Evolutionary conservation across 148 eudicot genomes (phyloP).

Genomic region (Selenicereus undatus): DNA sequence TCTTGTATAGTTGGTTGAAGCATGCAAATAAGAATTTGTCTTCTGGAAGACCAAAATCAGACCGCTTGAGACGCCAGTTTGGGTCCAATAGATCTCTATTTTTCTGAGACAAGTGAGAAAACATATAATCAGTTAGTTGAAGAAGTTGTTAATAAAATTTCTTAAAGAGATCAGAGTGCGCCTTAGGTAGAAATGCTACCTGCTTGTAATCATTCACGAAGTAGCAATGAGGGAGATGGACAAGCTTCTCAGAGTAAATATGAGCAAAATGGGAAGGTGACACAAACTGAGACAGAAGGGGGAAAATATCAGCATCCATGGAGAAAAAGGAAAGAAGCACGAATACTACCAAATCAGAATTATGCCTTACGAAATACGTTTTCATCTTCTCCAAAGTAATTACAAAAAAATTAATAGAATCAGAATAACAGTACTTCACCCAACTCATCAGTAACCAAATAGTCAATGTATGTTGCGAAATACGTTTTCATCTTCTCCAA

Average conservation of each 20-base stretch:
- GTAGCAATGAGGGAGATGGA: slow-evolving; percentile 90
- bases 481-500: background rate
- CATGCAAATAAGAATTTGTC: slow-evolving; percentile 92
- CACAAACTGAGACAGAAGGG: slow-evolving; percentile 63
- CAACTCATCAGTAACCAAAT: slow-evolving; percentile 95
- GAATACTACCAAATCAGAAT: background rate
- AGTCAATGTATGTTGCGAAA: slow-evolving; percentile 75
- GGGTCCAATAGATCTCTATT: slow-evolving; percentile 80
- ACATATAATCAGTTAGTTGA: background rate
- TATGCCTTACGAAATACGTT: background rate
- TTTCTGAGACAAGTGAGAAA: slow-evolving; percentile 41
- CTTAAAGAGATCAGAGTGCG: background rate
- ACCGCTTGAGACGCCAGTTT: slow-evolving; percentile 61
- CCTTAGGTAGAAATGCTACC: slow-evolving; percentile 31
- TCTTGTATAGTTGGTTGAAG: slow-evolving; percentile 93
- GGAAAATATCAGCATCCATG: background rate
- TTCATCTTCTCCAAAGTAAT: background rate
- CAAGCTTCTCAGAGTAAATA: slow-evolving; percentile 94
- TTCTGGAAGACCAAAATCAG: slow-evolving; percentile 90
- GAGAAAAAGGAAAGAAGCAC: background rate
- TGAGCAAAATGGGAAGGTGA: slow-evolving; percentile 64
- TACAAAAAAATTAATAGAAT: background rate
- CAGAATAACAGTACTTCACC: background rate
- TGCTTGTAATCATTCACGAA: slow-evolving; percentile 96
- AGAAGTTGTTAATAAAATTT: background rate